phyloP scores from a whole-genome alignment of 2,329 filamentous ascomycete species.

The Colletotrichum limetticola region DNA sequence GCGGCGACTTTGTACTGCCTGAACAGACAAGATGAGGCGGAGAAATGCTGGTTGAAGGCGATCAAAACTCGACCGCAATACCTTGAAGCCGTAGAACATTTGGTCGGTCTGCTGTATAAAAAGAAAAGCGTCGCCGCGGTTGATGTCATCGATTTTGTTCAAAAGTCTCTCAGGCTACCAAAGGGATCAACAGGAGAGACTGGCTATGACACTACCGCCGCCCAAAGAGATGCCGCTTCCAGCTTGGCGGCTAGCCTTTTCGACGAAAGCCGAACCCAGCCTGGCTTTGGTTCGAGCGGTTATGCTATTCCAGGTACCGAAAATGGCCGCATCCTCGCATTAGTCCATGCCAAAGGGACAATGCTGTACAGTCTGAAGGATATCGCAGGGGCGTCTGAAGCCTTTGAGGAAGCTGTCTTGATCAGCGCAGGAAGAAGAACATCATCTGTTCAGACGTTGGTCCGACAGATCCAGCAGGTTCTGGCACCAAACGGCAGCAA shows the following conservation, averaged over 20 bases:
- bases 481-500: constrained; percentile 58
- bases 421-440: constrained; percentile 82
- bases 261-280: constrained; percentile 35
- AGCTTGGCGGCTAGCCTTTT: neutral
- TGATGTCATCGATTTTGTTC: constrained; percentile 86
- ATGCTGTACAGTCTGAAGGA: constrained; percentile 94
- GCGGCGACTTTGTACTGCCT: constrained; percentile 90
- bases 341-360: constrained; percentile 98
- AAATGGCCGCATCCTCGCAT: constrained; percentile 91
- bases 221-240: neutral
- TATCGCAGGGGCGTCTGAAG: constrained; percentile 80
- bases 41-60: constrained; percentile 86
- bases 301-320: constrained; percentile 87
- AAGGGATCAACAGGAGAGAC: constrained; percentile 44
- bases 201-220: constrained; percentile 40
- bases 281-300: constrained; percentile 70
- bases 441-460: constrained; percentile 79
- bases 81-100: constrained; percentile 94
- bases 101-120: constrained; percentile 88
- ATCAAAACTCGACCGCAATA: constrained; percentile 86
- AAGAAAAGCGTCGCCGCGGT: constrained; percentile 88
- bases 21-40: constrained; percentile 83
- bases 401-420: constrained; percentile 94
- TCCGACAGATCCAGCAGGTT: constrained; percentile 79
- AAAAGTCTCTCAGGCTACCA: constrained; percentile 68